Conservation (phyloP, 306 rosid species). For the Quercus wislizeni region DNA sequence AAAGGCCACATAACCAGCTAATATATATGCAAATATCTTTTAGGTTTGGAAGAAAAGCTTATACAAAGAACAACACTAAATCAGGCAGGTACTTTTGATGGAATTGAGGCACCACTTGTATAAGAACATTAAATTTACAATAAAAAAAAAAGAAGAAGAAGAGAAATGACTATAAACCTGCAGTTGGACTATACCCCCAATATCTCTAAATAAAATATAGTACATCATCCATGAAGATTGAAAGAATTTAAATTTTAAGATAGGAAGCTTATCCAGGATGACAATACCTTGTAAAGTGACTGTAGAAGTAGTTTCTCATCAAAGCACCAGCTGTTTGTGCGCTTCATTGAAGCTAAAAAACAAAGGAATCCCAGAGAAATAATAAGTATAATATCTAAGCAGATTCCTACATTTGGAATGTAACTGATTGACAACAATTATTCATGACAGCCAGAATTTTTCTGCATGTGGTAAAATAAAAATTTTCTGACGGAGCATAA, state of each 20-base stretch:
- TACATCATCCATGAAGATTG: background rate
- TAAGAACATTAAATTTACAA: background rate
- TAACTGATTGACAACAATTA: background rate
- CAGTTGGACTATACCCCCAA: background rate
- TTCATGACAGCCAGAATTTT: background rate
- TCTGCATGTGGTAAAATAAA: background rate
- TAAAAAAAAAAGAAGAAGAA: background rate
- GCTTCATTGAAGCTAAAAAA: conserved; percentile 59
- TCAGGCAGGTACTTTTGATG: background rate
- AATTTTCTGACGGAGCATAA: background rate
- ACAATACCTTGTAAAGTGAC: conserved; percentile 84
- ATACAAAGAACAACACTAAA: background rate
- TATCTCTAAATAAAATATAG: background rate
- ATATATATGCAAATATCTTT: background rate
- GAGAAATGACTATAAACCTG: background rate
- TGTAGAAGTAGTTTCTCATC: conserved; percentile 82
- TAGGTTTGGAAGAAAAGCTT: background rate
- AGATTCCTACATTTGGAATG: background rate
- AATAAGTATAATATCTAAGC: conserved; percentile 19
- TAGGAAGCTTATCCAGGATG: conserved; percentile 1
- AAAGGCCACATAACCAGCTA: background rate
- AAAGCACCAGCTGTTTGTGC: conserved; percentile 62
- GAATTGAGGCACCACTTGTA: background rate
- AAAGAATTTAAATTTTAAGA: conserved; percentile 3
- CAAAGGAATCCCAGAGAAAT: conserved; percentile 9